phyloP scores from a whole-genome alignment of 805 yeast genomes.

The Wickerhamomyces bisporus region DNA sequence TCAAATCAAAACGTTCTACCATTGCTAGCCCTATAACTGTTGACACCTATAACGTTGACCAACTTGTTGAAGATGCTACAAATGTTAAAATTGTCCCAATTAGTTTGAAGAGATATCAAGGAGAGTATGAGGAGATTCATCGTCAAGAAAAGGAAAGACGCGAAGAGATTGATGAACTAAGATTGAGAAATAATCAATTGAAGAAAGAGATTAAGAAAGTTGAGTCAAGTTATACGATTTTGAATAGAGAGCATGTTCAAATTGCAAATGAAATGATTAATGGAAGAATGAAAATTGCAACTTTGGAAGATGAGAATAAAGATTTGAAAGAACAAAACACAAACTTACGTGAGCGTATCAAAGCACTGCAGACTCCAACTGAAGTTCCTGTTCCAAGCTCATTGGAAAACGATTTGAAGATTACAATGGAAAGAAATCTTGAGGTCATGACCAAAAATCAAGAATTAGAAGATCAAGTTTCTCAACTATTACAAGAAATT shows the following conservation, averaged over 20 bases:
- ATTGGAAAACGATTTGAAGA: slow-evolving; percentile 47
- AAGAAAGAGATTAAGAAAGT: slow-evolving; percentile 68
- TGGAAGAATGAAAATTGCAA: slow-evolving; percentile 70
- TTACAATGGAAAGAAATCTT: slow-evolving; percentile 54
- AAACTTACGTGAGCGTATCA: slow-evolving; percentile 35
- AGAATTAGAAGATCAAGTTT: slow-evolving; percentile 48
- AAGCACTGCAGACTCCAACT: slow-evolving; percentile 24
- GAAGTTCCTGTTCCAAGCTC: slow-evolving; percentile 33
- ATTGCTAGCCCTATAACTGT: slow-evolving; percentile 16
- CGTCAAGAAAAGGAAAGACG: slow-evolving; percentile 61
- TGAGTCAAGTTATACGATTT: slow-evolving; percentile 60
- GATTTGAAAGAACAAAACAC: slow-evolving; percentile 47
- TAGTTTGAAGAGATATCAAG: slow-evolving; percentile 61
- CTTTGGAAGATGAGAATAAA: slow-evolving; percentile 66
- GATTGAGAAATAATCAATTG: slow-evolving; percentile 64
- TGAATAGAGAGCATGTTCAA: slow-evolving; percentile 79
- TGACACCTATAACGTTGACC: slow-evolving; percentile 56
- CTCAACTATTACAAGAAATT: slow-evolving; percentile 37
- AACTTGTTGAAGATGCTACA: slow-evolving; percentile 75
- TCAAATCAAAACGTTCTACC: slow-evolving; percentile 5
- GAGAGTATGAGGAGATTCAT: slow-evolving; percentile 74
- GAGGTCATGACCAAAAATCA: slow-evolving; percentile 65
- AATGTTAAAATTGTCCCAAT: slow-evolving; percentile 67
- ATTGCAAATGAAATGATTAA: slow-evolving; percentile 85
- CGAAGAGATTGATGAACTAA: slow-evolving; percentile 64